Evolutionary conservation across 1,139 yeast species (phyloP).

Genomic region (Hyphopichia pseudoburtonii): DNA sequence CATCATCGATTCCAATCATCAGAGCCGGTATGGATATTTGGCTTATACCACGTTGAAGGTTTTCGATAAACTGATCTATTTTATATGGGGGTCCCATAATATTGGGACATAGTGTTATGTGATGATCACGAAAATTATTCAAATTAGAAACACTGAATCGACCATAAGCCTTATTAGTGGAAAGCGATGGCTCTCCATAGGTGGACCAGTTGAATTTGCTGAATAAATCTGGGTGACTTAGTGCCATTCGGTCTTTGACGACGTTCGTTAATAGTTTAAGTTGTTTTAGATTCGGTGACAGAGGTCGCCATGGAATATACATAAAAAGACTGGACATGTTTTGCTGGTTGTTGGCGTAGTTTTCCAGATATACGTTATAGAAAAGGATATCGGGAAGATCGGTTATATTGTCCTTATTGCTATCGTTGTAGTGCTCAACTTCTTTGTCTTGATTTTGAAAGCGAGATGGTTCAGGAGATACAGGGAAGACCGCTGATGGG

Average conservation of each 20-base stretch:
- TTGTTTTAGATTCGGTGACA: slow-evolving; percentile 3
- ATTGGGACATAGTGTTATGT: slow-evolving; percentile 8
- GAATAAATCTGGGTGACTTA: slow-evolving; percentile 2
- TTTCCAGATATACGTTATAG: slow-evolving; percentile 14
- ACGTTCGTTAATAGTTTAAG: slow-evolving; percentile 6
- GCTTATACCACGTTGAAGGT: slow-evolving; percentile 3
- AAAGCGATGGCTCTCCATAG: slow-evolving; percentile 7
- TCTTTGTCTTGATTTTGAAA: not conserved
- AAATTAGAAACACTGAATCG: slow-evolving; percentile 8
- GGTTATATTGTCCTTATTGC: too few relatives aligned
- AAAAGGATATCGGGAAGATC: slow-evolving; percentile 1
- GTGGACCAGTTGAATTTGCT: slow-evolving; percentile 6
- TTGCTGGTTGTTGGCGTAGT: slow-evolving; percentile 8
- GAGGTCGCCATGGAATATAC: slow-evolving; percentile 16
- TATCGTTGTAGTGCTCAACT: too few relatives aligned
- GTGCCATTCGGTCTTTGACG: slow-evolving; percentile 2
- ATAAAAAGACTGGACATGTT: slow-evolving; percentile 13
- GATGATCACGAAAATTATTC: slow-evolving; percentile 8
- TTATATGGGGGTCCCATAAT: slow-evolving; percentile 5
- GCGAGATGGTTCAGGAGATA: not conserved
- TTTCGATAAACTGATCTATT: slow-evolving; percentile 5
- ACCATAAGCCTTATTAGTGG: slow-evolving; percentile 5
- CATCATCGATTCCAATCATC: slow-evolving; percentile 3
- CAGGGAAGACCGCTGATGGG: not conserved
- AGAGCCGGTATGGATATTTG: slow-evolving; percentile 1